phyloP scores from a whole-genome alignment of 73 alveolate species.

The Blepharisma japonicum region DNA sequence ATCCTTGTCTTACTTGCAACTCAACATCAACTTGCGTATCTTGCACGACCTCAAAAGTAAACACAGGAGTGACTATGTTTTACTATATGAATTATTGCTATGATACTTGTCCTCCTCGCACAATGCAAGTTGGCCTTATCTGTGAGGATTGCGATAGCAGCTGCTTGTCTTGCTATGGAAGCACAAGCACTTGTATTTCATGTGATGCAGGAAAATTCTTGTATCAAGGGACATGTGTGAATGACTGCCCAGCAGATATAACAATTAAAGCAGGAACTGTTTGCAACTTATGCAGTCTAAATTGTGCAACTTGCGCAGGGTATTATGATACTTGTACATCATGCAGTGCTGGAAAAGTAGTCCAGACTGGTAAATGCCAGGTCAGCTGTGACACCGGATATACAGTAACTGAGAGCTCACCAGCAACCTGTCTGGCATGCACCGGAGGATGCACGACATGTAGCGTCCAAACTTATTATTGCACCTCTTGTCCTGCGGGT shows the following conservation, averaged over 20 bases:
- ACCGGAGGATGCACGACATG: slow-evolving; percentile 13
- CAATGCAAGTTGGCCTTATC: slow-evolving; percentile 12
- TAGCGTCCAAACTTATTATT: neutral
- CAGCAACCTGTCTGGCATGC: neutral
- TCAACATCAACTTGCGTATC: slow-evolving; percentile 35
- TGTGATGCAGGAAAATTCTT: neutral
- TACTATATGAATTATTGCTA: neutral
- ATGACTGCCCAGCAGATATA: neutral
- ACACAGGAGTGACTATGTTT: slow-evolving; percentile 10
- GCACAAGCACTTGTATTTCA: neutral
- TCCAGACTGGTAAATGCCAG: neutral
- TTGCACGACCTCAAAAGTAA: neutral
- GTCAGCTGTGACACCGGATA: neutral
- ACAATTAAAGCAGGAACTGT: neutral
- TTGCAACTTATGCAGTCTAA: neutral
- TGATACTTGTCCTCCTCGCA: slow-evolving; percentile 16
- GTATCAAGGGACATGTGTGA: neutral
- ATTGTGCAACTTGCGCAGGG: neutral
- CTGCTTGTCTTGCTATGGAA: neutral
- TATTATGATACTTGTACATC: neutral
- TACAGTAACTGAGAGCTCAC: neutral
- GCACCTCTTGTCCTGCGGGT: neutral
- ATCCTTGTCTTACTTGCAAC: slow-evolving; percentile 34
- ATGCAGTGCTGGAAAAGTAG: neutral
- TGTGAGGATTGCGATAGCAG: neutral